These are phyloP conservation scores for Raddia distichophylla DNA, from an alignment of 176 grass and related monocot genomes.

Conservation along the genomic window DNA sequence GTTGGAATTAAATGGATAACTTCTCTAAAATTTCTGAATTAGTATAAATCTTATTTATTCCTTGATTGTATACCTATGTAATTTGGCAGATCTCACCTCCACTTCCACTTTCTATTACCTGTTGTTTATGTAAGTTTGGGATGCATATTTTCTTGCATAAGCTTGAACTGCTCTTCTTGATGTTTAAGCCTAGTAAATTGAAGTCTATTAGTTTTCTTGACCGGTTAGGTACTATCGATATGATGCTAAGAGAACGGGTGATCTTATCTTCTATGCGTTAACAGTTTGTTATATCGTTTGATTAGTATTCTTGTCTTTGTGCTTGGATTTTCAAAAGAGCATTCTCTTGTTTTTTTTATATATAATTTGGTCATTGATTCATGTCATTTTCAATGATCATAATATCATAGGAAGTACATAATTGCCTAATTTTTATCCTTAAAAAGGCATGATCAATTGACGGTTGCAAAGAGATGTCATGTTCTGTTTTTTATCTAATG, in stretches of 20 bases:
- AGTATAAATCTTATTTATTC: background rate
- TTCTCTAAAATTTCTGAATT: background rate
- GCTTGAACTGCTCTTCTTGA: conserved; percentile 3
- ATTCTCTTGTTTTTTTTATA: background rate
- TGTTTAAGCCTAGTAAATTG: background rate
- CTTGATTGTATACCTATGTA: background rate
- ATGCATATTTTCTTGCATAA: background rate
- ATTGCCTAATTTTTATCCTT: background rate
- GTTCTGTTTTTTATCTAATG: background rate
- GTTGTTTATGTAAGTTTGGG: background rate
- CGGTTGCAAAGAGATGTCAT: background rate
- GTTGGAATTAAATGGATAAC: background rate
- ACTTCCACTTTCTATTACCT: background rate
- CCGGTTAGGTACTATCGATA: background rate
- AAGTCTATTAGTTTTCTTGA: background rate
- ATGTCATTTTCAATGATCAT: background rate
- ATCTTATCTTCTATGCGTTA: background rate
- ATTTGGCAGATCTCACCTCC: background rate
- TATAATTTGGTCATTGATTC: background rate
- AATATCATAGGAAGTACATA: background rate
- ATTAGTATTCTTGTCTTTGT: background rate
- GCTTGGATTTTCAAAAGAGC: background rate
- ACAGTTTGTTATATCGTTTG: background rate
- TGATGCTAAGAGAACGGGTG: background rate
- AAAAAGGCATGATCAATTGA: background rate